These are phyloP conservation scores for Ogataea siamensis DNA, from an alignment of 805 yeast genomes.

Conservation along the genomic window DNA sequence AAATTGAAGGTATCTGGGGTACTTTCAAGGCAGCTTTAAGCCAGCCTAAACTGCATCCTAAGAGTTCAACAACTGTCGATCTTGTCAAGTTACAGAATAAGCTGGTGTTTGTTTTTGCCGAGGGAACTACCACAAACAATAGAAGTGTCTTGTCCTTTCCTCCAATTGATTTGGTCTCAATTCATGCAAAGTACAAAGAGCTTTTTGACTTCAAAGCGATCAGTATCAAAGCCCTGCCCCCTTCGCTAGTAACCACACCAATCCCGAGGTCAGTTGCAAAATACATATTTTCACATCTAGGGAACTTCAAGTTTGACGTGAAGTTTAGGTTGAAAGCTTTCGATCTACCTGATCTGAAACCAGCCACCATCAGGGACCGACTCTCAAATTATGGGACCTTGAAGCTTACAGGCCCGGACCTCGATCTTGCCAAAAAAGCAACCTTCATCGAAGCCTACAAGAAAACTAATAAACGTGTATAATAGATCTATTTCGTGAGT, in stretches of 20 bases:
- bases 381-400: constrained; percentile 47
- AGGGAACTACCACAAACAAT: constrained; percentile 87
- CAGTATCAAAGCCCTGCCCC: constrained; percentile 40
- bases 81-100: constrained; percentile 36
- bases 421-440: constrained; percentile 42
- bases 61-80: constrained; percentile 13
- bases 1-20: constrained; percentile 14
- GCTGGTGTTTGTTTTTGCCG: constrained; percentile 59
- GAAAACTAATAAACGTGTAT: constrained; percentile 3
- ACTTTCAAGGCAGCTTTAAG: constrained; percentile 23
- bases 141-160: constrained; percentile 65
- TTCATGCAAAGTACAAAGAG: constrained; percentile 7
- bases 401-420: constrained; percentile 45
- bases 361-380: constrained; percentile 23
- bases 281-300: constrained; percentile 15
- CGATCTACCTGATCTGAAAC: constrained; percentile 14
- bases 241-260: constrained; percentile 35
- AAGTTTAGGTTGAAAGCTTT: constrained; percentile 26
- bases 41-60: constrained; percentile 7
- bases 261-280: constrained; percentile 22
- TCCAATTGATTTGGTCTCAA: constrained; percentile 21
- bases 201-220: constrained; percentile 35
- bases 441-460: constrained; percentile 36
- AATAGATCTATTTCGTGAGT: constrained; percentile 14
- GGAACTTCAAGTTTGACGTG: constrained; percentile 13